Evolutionary conservation across 2,329 filamentous ascomycete species (phyloP).

Genomic region (Penicillium sp.): DNA sequence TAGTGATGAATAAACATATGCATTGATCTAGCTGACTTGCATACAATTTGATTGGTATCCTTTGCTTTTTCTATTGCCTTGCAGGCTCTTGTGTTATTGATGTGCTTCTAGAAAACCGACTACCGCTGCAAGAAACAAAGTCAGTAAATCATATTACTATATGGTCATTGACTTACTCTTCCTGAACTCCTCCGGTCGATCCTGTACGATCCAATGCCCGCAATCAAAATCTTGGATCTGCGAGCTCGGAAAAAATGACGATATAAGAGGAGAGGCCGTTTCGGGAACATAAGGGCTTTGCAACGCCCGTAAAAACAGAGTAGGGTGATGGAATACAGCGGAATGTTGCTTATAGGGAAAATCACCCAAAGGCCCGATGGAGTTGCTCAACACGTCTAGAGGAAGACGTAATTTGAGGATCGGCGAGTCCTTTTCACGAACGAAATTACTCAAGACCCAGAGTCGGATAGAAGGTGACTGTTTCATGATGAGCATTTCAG

Average conservation of each 20-base stretch:
- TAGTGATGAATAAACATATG: too few species aligned
- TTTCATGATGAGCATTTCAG: not conserved
- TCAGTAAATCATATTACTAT: too few species aligned
- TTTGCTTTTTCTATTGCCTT: too few species aligned
- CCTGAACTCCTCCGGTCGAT: slow-evolving; percentile 28
- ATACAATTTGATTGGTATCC: too few species aligned
- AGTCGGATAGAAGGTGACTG: slow-evolving; percentile 8
- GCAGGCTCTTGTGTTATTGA: too few species aligned
- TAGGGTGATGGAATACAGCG: slow-evolving; percentile 40
- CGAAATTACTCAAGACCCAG: slow-evolving; percentile 12
- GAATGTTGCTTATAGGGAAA: slow-evolving; percentile 17
- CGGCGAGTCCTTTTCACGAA: slow-evolving; percentile 3
- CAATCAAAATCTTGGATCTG: slow-evolving; percentile 27
- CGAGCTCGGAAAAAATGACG: slow-evolving; percentile 25
- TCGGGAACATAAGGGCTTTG: slow-evolving; percentile 49
- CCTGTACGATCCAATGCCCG: slow-evolving; percentile 35
- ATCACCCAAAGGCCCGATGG: slow-evolving; percentile 7
- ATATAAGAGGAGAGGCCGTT: slow-evolving; percentile 31
- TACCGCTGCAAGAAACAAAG: too few species aligned
- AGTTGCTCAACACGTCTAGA: slow-evolving; percentile 4
- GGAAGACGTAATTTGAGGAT: slow-evolving; percentile 6
- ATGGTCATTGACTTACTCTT: too few species aligned
- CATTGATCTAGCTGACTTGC: too few species aligned
- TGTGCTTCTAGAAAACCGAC: too few species aligned
- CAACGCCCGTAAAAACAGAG: slow-evolving; percentile 19